phyloP scores from a whole-genome alignment of 257 asterid genomes.

The Lantana camara region DNA sequence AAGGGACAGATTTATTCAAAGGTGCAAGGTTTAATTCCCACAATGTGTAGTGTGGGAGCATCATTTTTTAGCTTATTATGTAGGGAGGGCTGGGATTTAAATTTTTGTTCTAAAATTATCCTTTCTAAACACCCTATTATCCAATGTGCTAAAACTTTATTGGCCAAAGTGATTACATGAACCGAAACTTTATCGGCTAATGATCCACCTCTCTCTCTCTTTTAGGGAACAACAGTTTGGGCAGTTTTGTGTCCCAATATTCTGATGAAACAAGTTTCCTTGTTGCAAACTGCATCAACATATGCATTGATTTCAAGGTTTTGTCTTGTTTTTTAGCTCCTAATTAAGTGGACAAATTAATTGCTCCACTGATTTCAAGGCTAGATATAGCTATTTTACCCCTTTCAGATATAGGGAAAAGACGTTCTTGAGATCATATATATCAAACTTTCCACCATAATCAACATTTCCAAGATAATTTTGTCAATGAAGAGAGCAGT shows the following conservation, averaged over 20 bases:
- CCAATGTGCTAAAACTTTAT: no score
- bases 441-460: slow-evolving; percentile 4
- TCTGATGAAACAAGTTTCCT: slow-evolving; percentile 16
- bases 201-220: no score
- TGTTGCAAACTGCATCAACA: background rate
- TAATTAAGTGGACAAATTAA: background rate
- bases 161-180: no score
- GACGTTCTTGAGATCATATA: slow-evolving; percentile 13
- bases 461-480: slow-evolving; percentile 37
- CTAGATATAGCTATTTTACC: no score
- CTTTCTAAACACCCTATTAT: no score
- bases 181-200: no score
- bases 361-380: background rate
- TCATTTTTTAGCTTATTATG: no score
- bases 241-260: slow-evolving; percentile 23
- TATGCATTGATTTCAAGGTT: background rate
- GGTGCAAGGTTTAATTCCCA: no score
- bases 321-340: background rate
- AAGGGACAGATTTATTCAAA: no score
- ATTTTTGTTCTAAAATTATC: no score
- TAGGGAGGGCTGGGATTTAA: no score
- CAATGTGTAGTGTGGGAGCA: no score
- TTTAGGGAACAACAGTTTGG: background rate
- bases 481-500: background rate
- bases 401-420: background rate